Evolutionary conservation across 164 flowering plant species (phyloP).

Genomic region (Pachysandra terminalis): DNA sequence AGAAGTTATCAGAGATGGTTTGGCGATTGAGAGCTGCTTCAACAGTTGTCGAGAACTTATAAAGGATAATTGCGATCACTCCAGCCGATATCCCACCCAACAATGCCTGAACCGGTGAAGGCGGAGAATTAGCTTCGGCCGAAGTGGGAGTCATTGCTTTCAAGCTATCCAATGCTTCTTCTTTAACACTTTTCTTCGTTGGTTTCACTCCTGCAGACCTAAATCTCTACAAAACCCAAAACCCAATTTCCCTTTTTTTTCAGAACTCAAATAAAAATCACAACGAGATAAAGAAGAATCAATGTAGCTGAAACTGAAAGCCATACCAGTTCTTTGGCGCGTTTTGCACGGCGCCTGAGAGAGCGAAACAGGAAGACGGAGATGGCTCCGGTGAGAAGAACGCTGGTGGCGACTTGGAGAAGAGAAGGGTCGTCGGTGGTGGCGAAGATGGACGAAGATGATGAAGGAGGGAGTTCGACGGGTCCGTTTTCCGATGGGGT

Average conservation of each 20-base stretch:
- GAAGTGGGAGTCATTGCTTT: constrained; percentile 55
- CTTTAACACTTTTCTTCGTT: constrained; percentile 57
- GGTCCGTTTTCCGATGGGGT: constrained; percentile 50
- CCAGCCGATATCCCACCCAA: constrained; percentile 82
- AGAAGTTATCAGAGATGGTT: constrained; percentile 69
- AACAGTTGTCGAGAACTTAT: constrained; percentile 78
- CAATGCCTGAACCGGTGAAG: constrained; percentile 74
- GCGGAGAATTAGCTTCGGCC: constrained; percentile 46
- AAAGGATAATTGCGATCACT: constrained; percentile 71
- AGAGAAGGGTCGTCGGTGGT: constrained; percentile 61
- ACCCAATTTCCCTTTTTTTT: constrained; percentile 29
- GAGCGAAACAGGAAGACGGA: constrained; percentile 88
- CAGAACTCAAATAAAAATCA: constrained; percentile 7
- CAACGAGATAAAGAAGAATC: neutral
- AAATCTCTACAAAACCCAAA: constrained; percentile 51
- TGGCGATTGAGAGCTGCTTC: constrained; percentile 81
- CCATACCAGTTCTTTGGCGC: constrained; percentile 77
- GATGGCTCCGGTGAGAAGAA: constrained; percentile 92
- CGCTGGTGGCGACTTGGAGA: constrained; percentile 80
- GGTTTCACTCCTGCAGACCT: constrained; percentile 56
- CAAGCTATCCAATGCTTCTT: constrained; percentile 81
- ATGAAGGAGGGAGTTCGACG: constrained; percentile 49
- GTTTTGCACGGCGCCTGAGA: constrained; percentile 75
- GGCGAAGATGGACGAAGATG: constrained; percentile 52
- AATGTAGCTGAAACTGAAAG: constrained; percentile 3